Evolutionary conservation across 2,329 filamentous ascomycete species (phyloP), one percentile per base, ranked within the genome.

Genomic region (Cercospora nicotianae): DNA sequence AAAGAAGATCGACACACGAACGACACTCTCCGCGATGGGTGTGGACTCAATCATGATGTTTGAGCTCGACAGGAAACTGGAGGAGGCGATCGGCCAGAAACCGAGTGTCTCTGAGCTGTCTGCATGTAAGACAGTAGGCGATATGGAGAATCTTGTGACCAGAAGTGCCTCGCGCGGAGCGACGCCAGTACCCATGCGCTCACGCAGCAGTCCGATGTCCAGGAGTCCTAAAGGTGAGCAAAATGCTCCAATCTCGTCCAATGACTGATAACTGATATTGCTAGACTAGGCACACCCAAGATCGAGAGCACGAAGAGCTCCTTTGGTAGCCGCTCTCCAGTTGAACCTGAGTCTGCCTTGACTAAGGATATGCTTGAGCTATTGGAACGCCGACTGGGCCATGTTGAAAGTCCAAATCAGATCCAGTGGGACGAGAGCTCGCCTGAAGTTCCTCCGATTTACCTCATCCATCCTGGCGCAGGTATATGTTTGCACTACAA

Each of bases 1-100:
- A 18, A 45, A 63, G 20, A 58, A 63, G 18, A 57, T 70, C 30
- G 65, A 66, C 12, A 28, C 66, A 3, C 31, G 66, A 39, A 70
- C 68, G 13, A 63, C 62, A 6, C 60, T 70, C 3, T 59, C 64
- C 28, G 64, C 63, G 28, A 65, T 70, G 42, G 68, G 68, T 13
- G 60, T 70, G n/a, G 68, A 70, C 39, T 70, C 68, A 12, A 63
- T 70, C 59, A 70, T 70, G 68, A 68, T 70, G 42, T 67, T 70
- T 45, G 68, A 70, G 58, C 63, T 70, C 28, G 63, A 68, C 20
- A 42, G 53, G 28, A 68, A 70, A 39, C 53, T 70, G 20, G 63
- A 63, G 30, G 45, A 59, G 13, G 51, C 58, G 3, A 61, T 70
- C 28, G 63, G 60, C 18, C 59, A 57, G 16, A 62, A 65, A 45